Evolutionary conservation across 371 early-diverging fungal genomes (phyloP), one percentile per base, ranked within the genome.

Genomic region (Rhizomucor miehei): DNA sequence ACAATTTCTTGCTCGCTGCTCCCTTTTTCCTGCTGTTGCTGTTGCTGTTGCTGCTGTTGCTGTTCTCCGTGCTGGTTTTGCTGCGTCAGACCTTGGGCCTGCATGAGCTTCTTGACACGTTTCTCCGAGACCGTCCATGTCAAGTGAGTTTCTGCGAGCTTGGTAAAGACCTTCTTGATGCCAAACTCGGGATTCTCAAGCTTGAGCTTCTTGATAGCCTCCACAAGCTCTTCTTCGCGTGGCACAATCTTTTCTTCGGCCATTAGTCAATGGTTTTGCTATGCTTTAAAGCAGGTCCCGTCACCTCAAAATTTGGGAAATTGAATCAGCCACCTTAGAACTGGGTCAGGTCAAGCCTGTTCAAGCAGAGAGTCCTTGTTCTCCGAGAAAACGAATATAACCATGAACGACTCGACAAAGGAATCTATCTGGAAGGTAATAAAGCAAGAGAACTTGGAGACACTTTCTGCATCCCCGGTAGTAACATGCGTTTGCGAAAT

Each of bases 91-190:
- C 86, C 84, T 16, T 70, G 63, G 6, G 73, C 57, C 49, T 73
- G 69, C 82, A 86, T 76, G 58, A 77, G 58, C 66, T 84, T 86
- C 60, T 83, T 84, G 51, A 86, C 80, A 39, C 84, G 84, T 65
- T 86, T 84, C 60, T 86, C 86, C 38, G 79, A 76, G 41, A 86
- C 82, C 41, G 77, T 69, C 86, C 86, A 86, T 0, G 73, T 57
- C 2, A 81, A 77, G 41, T 82, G 67, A 17, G 65, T 59, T n/a
- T 63, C 57, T 38, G 66, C 60, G 12, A 84, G 56, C 37, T 71
- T 63, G 5, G 65, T 56, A 10, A 75, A 58, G n/a, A 86, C 75
- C 44, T 76, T 77, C 51, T 83, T 78, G 48, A 84, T 75, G 51
- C 86, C 86, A 44, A 74, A 66, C 38, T 77, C 73, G 19, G 84